Percentiles rank a stretch among this genome's conserved stretches.
phyloP scores from a whole-genome alignment of 495 filamentous ascomycete genomes.

The Cairneyella variabilis region DNA sequence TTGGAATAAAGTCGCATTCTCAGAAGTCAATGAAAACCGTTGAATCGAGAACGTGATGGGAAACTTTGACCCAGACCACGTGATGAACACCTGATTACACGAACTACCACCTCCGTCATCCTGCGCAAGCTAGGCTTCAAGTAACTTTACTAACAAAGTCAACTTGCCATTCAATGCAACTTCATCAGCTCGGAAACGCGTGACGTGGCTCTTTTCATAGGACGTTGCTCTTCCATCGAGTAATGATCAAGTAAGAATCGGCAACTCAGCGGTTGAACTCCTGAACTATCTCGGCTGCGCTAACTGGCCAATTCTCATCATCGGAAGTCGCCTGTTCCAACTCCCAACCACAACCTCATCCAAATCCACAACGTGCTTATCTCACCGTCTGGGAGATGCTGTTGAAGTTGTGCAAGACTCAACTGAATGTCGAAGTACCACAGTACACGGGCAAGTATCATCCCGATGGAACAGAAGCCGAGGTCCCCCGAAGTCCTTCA shows the following conservation, averaged over 20 bases:
- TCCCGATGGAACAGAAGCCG: not conserved
- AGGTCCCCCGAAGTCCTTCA: not conserved
- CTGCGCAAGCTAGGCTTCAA: too few relatives aligned
- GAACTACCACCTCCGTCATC: too few relatives aligned
- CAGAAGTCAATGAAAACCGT: too few relatives aligned
- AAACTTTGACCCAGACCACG: too few relatives aligned
- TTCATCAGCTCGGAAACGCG: too few relatives aligned
- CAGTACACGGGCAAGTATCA: not conserved
- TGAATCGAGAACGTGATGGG: too few relatives aligned
- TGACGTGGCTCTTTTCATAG: constrained; percentile 10
- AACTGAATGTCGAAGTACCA: not conserved
- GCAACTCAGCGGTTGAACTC: not conserved
- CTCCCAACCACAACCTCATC: not conserved
- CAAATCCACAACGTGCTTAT: not conserved
- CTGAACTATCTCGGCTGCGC: constrained; percentile 1
- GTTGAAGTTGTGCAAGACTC: not conserved
- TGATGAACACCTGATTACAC: too few relatives aligned
- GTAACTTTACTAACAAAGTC: too few relatives aligned
- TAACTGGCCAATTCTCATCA: not conserved
- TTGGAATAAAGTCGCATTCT: too few relatives aligned
- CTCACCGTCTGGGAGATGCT: not conserved
- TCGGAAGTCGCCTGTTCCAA: constrained; percentile 9
- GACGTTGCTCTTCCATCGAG: constrained; percentile 17
- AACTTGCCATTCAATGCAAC: too few relatives aligned
- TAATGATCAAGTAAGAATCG: constrained; percentile 20